A percentile compares a stretch with the other conserved stretches of the same genome.
Evolutionary conservation across 2,329 filamentous ascomycete species (phyloP).

Genomic region (Monosporascus ibericus): DNA sequence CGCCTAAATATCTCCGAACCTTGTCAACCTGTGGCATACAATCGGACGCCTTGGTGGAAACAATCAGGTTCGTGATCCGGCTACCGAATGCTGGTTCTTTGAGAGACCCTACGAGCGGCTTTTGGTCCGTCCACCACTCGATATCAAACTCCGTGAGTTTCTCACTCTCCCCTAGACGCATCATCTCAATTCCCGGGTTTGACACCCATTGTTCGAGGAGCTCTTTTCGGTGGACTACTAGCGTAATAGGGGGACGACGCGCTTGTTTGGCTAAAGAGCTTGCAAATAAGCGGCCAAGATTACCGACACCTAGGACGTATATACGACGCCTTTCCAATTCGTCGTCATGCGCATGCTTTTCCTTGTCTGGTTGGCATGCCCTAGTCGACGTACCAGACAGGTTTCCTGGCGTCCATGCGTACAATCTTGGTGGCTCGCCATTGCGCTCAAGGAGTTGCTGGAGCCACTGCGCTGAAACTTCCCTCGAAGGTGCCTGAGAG

Average conservation of each 20-base stretch:
- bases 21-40: constrained; percentile 56
- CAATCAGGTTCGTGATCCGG: constrained; percentile 64
- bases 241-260: constrained; percentile 65
- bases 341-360: neutral
- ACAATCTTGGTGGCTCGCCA: constrained; percentile 16
- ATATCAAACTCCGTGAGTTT: constrained; percentile 37
- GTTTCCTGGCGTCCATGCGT: constrained; percentile 23
- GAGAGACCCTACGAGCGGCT: constrained; percentile 29
- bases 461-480: constrained; percentile 14
- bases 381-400: constrained; percentile 2
- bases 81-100: constrained; percentile 33
- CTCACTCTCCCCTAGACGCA: constrained; percentile 26
- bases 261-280: constrained; percentile 57
- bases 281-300: constrained; percentile 74
- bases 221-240: constrained; percentile 64
- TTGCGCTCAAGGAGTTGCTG: constrained; percentile 13
- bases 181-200: constrained; percentile 38
- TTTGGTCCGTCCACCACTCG: constrained; percentile 48
- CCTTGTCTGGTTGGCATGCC: neutral
- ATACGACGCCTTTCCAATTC: constrained; percentile 41
- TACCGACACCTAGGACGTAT: constrained; percentile 74
- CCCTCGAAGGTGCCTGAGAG: neutral
- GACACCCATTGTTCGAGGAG: constrained; percentile 43
- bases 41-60: constrained; percentile 68
- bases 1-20: constrained; percentile 56